phyloP scores from a whole-genome alignment of 257 asterid species.

The Fraxinus pennsylvanica region DNA sequence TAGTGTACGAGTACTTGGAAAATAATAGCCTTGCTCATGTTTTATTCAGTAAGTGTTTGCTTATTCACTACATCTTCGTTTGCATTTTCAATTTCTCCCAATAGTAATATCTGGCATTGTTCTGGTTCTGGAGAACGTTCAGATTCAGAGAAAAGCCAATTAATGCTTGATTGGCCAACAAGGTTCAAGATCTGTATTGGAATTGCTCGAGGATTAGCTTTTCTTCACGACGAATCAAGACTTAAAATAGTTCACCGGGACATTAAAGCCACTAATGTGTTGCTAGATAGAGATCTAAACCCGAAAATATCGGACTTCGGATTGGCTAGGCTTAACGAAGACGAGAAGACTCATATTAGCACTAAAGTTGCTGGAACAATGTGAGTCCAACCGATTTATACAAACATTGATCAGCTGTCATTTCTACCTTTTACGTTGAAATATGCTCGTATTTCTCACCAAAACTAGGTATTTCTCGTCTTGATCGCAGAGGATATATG shows the following conservation, averaged over 20 bases:
- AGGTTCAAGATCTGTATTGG: constrained; percentile 73
- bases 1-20: constrained; percentile 83
- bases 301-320: no score
- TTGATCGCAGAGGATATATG: no score
- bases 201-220: constrained; percentile 82
- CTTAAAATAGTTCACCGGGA: constrained; percentile 56
- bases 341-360: no score
- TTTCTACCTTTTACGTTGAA: no score
- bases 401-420: no score
- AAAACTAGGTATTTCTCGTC: no score
- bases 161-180: constrained; percentile 78
- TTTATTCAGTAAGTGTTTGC: constrained; percentile 51
- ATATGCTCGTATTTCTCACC: no score
- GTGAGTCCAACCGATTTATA: no score
- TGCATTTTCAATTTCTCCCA: background rate
- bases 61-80: background rate
- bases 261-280: no score
- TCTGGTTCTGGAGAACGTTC: constrained; percentile 15
- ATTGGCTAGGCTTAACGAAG: no score
- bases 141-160: constrained; percentile 52
- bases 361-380: no score
- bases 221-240: constrained; percentile 82
- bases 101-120: background rate
- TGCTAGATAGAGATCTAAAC: no score
- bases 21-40: constrained; percentile 82